Conservation (phyloP, 768 basidiomycete genomes). For the Phlegmacium glaucopus region DNA sequence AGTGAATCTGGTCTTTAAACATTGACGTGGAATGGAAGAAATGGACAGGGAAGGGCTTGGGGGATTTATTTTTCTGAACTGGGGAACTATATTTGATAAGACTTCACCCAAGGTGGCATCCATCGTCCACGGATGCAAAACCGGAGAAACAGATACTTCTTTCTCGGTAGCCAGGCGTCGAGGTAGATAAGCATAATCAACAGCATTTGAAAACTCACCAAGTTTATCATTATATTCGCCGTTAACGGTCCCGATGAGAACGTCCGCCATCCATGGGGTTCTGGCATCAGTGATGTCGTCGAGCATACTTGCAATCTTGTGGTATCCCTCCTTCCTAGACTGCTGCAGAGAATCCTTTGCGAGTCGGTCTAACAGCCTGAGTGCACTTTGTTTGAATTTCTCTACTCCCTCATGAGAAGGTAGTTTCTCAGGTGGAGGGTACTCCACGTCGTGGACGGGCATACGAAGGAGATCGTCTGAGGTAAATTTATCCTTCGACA, state of each 20-base stretch:
- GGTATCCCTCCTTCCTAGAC: constrained; percentile 60
- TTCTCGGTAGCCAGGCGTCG: neutral
- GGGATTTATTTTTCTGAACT: too few relatives aligned
- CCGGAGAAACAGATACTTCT: neutral
- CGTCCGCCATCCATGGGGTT: constrained; percentile 75
- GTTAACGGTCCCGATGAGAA: constrained; percentile 62
- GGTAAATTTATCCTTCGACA: constrained; percentile 23
- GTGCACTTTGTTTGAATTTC: constrained; percentile 67
- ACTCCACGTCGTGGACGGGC: constrained; percentile 41
- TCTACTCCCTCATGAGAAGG: constrained; percentile 56
- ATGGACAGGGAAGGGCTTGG: too few relatives aligned
- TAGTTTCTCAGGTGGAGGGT: constrained; percentile 41
- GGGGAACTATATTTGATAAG: too few relatives aligned
- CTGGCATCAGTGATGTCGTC: constrained; percentile 65
- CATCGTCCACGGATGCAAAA: too few relatives aligned
- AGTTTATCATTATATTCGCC: constrained; percentile 71
- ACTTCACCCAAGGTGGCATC: neutral
- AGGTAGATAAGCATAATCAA: neutral
- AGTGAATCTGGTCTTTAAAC: constrained; percentile 1
- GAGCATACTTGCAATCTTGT: constrained; percentile 66
- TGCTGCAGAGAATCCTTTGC: constrained; percentile 45
- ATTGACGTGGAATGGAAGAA: too few relatives aligned
- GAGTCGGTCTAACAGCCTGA: constrained; percentile 65
- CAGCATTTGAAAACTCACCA: constrained; percentile 37
- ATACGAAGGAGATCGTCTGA: constrained; percentile 27